Percentiles rank a stretch among this genome's conserved stretches.
Evolutionary conservation across 805 yeast genomes (phyloP).

Genomic region (Candida chilensis): DNA sequence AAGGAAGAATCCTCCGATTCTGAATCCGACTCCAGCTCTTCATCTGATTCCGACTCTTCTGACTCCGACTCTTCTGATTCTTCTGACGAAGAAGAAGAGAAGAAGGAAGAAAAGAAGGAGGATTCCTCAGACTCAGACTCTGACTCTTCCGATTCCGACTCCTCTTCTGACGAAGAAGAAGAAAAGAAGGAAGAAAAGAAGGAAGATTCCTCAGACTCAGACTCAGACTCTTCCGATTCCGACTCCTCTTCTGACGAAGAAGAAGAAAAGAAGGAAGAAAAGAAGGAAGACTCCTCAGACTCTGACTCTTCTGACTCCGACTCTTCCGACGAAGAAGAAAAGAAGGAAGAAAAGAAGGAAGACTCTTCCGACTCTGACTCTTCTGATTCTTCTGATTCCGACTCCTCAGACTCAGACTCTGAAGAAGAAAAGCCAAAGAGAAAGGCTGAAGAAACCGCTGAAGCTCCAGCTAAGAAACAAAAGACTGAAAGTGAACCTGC

Average conservation of each 20-base stretch:
- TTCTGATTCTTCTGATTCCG: conserved; percentile 3
- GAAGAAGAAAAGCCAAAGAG: conserved; percentile 6
- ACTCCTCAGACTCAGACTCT: conserved; percentile 7
- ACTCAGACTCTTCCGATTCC: conserved; percentile 10
- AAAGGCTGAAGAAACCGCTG: conserved; percentile 26
- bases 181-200: conserved; percentile 6
- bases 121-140: conserved; percentile 16
- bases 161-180: conserved; percentile 7
- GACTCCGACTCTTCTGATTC: conserved; percentile 8
- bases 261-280: conserved; percentile 5
- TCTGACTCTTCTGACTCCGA: conserved; percentile 17
- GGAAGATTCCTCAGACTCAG: conserved; percentile 9
- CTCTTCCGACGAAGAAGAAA: conserved; percentile 9
- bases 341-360: conserved; percentile 7
- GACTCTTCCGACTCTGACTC: conserved; percentile 10
- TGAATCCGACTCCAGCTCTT: conserved; percentile 7
- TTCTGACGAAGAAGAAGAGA: conserved; percentile 5
- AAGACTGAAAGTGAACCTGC: conserved; percentile 57
- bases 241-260: conserved; percentile 9
- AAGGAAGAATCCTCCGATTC: conserved; percentile 11
- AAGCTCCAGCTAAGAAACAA: conserved; percentile 43
- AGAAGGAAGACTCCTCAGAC: conserved; percentile 8
- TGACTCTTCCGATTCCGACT: conserved; percentile 11
- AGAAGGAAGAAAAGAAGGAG: conserved; percentile 5
- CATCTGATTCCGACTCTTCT: conserved; percentile 11